phyloP scores from a whole-genome alignment of 176 grass and related monocot species.

The Triticum urartu region DNA sequence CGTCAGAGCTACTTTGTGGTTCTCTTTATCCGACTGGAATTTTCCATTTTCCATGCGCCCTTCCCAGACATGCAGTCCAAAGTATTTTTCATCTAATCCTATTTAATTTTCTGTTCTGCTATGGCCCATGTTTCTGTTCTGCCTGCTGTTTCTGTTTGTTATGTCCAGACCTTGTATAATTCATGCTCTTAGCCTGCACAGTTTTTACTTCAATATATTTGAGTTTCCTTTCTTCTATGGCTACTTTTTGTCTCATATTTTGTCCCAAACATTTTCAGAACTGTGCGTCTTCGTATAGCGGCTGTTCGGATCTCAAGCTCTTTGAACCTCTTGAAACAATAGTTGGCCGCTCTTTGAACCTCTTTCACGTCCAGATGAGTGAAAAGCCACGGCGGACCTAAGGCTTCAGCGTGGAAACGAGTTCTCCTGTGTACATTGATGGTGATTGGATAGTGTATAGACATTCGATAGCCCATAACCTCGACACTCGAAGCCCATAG shows the following conservation, averaged over 20 bases:
- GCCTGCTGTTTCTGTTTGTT: background rate
- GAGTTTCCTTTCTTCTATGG: background rate
- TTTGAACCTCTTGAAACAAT: background rate
- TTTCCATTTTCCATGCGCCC: background rate
- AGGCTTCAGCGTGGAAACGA: no score
- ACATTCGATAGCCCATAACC: no score
- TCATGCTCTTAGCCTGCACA: background rate
- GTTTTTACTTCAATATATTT: background rate
- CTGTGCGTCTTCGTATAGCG: background rate
- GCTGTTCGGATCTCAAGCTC: background rate
- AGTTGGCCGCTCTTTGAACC: background rate
- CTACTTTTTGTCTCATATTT: background rate
- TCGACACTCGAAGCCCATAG: background rate
- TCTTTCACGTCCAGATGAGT: background rate
- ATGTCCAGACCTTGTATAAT: background rate
- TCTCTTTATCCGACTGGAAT: background rate
- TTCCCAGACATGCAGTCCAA: no score
- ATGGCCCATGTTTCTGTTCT: background rate
- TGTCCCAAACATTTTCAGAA: background rate
- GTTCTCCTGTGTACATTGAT: no score
- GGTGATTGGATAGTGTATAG: background rate
- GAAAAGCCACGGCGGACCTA: background rate
- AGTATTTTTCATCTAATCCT: background rate
- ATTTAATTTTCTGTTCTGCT: background rate
- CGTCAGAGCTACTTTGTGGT: background rate